Base-by-base conservation (phyloP, 352 stramenopile species). In the Salisapilia sapeloensis region DNA sequence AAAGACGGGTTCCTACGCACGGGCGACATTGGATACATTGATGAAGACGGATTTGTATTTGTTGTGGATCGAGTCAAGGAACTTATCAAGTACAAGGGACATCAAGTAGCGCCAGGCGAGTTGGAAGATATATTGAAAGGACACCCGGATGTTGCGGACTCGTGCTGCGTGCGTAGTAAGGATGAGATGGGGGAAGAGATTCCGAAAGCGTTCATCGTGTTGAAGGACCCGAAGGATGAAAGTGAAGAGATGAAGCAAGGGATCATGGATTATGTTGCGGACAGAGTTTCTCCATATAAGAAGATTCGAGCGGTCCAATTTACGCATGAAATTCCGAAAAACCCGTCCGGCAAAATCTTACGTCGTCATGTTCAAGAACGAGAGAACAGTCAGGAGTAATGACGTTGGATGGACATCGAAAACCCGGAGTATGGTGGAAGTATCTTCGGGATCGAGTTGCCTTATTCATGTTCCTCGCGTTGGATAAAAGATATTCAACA, bases 51-150 rank as follows among this genome's bases (percentile, higher is more conserved):
- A 0, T 94, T 62, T 44, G 69, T 96, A 17, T 94, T 79, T 41
- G 92, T 96, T 32, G 78, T 80, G 0, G 89, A 96, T 49, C 56
- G 85, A n/a, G 52, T 93, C 20, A 96, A 97, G 62, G 85, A 96
- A 50, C 57, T 97, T 24, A 97, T 96, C 55, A 97, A 97, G 60
- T 84, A 93, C 41, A 92, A 92, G 40, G 87, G 85, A 1, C 85
- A 87, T 33, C 83, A 91, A 48, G 60, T 97, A 9, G 72, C 83
- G 7, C 87, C 85, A 10, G 84, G 82, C 0, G 87, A 96, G 47
- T 55, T 96, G 14, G 87, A 96, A 53, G 83, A 84, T 15, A 46
- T 94, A 6, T 27, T 96, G 2, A 58, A 92, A 8, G 59, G 50
- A 4, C 65, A 95, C 47, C 50, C 57, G 4, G 42, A 47, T 0